Conservation (phyloP, 2,329 filamentous ascomycete genomes). For the Fusarium sp. region DNA sequence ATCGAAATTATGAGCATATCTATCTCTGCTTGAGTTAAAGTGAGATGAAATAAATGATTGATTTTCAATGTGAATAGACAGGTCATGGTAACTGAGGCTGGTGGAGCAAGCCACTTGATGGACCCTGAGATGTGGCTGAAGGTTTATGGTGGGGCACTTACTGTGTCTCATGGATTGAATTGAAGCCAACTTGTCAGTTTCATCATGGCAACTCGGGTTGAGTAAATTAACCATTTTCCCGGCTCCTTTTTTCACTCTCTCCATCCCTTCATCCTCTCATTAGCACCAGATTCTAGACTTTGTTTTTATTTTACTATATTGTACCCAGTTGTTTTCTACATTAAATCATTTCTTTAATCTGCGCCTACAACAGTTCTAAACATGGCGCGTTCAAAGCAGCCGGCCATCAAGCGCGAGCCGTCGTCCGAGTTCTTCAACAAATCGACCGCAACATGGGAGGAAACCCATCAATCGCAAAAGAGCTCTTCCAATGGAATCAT, state of each 20-base stretch:
- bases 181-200: conserved; percentile 50
- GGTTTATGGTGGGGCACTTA: conserved; percentile 31
- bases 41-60: background rate
- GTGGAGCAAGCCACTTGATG: conserved; percentile 13
- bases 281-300: background rate
- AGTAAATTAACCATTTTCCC: conserved; percentile 30
- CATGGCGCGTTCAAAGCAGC: conserved; percentile 82
- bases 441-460: conserved; percentile 55
- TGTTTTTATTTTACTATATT: background rate
- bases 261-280: conserved; percentile 28
- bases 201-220: conserved; percentile 45
- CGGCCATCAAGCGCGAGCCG: conserved; percentile 73
- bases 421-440: conserved; percentile 76
- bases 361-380: background rate
- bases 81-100: conserved; percentile 1
- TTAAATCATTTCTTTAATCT: background rate
- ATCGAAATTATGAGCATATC: conserved; percentile 42
- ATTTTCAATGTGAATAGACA: background rate
- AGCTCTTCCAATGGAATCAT: conserved; percentile 43
- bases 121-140: conserved; percentile 36
- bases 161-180: conserved; percentile 34
- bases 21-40: background rate
- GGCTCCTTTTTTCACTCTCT: conserved; percentile 28
- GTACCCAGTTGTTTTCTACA: background rate
- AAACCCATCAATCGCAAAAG: conserved; percentile 49